Percentiles rank a stretch among this genome's conserved stretches.
phyloP scores from a whole-genome alignment of 2,329 filamentous ascomycete genomes.

The Ophiostoma sp. region DNA sequence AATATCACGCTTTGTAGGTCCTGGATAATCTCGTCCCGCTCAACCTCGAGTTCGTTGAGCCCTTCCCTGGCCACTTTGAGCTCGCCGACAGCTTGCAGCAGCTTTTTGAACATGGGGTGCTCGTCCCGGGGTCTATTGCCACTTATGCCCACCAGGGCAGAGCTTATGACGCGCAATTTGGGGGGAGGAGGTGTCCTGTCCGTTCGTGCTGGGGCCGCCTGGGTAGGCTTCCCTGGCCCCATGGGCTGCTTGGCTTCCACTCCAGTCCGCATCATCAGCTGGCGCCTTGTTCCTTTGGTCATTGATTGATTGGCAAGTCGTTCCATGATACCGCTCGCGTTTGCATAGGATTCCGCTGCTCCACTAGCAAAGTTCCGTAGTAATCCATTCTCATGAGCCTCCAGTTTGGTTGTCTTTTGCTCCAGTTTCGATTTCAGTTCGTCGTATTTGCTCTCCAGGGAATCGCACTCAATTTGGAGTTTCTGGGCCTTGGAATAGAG shows the following conservation, averaged over 20 bases:
- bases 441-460: constrained; percentile 35
- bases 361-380: not conserved
- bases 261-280: not conserved
- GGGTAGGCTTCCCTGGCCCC: not conserved
- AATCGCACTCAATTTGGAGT: constrained; percentile 15
- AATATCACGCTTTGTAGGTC: not conserved
- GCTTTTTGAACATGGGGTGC: not conserved
- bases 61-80: not conserved
- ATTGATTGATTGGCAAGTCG: constrained; percentile 22
- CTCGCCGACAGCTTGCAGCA: not conserved
- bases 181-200: not conserved
- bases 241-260: not conserved
- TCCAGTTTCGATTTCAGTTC: constrained; percentile 27
- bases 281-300: not conserved
- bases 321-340: constrained; percentile 26
- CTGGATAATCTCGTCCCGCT: not conserved
- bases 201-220: not conserved
- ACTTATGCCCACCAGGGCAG: not conserved
- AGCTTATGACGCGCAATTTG: not conserved
- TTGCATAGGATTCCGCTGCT: constrained; percentile 8
- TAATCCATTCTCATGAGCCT: not conserved
- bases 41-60: not conserved
- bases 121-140: not conserved
- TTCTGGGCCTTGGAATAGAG: not conserved
- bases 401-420: not conserved